Base-by-base conservation (phyloP, 2,329 filamentous ascomycete genomes). In the Diaporthe sp. region DNA sequence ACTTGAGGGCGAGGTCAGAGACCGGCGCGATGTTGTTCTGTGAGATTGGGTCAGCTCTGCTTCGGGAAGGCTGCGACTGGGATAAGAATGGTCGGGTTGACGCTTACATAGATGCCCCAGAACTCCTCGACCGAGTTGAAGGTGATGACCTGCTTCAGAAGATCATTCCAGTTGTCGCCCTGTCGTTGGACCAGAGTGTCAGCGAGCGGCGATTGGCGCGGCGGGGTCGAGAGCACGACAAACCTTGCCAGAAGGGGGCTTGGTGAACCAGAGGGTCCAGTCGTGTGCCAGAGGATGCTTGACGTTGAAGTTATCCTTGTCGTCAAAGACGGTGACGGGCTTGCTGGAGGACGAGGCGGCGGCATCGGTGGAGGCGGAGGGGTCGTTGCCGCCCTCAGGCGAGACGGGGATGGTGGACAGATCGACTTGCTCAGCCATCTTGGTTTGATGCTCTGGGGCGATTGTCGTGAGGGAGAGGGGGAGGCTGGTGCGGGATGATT, bases 221-320 rank as follows among this genome's bases (percentile, higher is more conserved):
- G 12, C 65, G 49, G 55, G 73, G 19, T 72, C 15, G 4, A 68
- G 25, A 34, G 42, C 34, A 62, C 72, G 61, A 81, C 88, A 76
- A 86, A 97, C 95, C 93, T 97, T 98, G 88, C 95, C 96, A 84
- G 93, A 97, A 58, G 96, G 94, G 72, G 97, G 96, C 91, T 98
- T 98, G 82, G 96, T 98, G 89, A 98, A 99, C 97, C 97, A 99
- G 74, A 99, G 90, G 76, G 97, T 98, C 97, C 97, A 99, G 84
- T 94, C 94, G 89, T 98, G 94, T 91, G 98, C 96, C 77, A 99
- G 91, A 79, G 96, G 96, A 85, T 99, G 97, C 91, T 98, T 99
- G 86, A 99, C 97, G 82, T 98, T 99, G 91, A 99, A 99, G 90
- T 99, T 98, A 79, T 98, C 94, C 81, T 97, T 94, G 87, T 98